Percentiles rank a stretch among this genome's conserved stretches.
These are phyloP conservation scores for Penicillium herquei DNA, from an alignment of 495 filamentous ascomycete species.

Conservation along the genomic window DNA sequence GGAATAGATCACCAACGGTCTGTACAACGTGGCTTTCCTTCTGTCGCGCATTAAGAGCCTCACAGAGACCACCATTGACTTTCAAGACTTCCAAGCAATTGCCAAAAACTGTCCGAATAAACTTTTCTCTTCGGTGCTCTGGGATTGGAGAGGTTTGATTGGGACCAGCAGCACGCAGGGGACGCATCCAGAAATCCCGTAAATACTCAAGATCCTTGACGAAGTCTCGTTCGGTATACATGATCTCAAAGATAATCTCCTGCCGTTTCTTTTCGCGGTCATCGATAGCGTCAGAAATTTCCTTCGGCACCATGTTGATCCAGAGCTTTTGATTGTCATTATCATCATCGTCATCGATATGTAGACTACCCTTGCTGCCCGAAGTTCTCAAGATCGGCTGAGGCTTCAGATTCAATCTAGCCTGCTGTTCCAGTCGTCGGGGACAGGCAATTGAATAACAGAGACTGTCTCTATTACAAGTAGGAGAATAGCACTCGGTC, in stretches of 20 bases:
- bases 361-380: slow-evolving; percentile 76
- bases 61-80: slow-evolving; percentile 84
- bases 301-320: slow-evolving; percentile 98
- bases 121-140: slow-evolving; percentile 79
- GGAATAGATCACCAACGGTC: slow-evolving; percentile 91
- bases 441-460: slow-evolving; percentile 99
- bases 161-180: slow-evolving; percentile 66
- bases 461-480: slow-evolving; percentile 88
- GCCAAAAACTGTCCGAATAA: slow-evolving; percentile 91
- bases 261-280: slow-evolving; percentile 97
- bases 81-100: slow-evolving; percentile 93
- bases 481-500: slow-evolving; percentile 97
- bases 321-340: slow-evolving; percentile 97
- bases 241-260: slow-evolving; percentile 96
- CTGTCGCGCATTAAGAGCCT: slow-evolving; percentile 83
- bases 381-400: slow-evolving; percentile 83
- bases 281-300: slow-evolving; percentile 81
- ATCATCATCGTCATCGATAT: slow-evolving; percentile 70
- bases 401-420: slow-evolving; percentile 85
- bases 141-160: slow-evolving; percentile 80
- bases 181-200: slow-evolving; percentile 98
- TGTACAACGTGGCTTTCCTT: slow-evolving; percentile 84
- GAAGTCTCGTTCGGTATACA: slow-evolving; percentile 98
- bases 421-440: slow-evolving; percentile 89
- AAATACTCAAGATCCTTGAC: slow-evolving; percentile 99